Percentiles rank a stretch among this genome's conserved stretches.
Evolutionary conservation across 768 basidiomycete species (phyloP).

Genomic region (Dendrothele bispora): DNA sequence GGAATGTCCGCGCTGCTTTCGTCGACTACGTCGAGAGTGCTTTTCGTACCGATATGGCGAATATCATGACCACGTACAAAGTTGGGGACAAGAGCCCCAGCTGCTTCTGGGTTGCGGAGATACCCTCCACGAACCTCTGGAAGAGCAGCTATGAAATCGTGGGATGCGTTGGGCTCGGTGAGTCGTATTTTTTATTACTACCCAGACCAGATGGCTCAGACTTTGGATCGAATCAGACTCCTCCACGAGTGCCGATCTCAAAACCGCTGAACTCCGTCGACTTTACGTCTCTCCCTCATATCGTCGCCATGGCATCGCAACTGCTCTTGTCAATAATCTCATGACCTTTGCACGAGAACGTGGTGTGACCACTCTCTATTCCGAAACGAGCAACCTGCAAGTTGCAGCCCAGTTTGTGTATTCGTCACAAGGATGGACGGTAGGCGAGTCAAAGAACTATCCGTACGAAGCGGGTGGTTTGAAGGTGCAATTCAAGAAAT

Average conservation of each 20-base stretch:
- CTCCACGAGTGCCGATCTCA: background rate
- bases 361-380: background rate
- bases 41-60: background rate
- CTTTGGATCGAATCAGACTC: background rate
- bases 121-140: background rate
- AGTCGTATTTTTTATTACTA: no score
- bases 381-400: background rate
- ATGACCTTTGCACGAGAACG: background rate
- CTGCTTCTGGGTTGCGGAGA: background rate
- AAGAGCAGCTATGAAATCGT: background rate
- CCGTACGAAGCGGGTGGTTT: no score
- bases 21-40: background rate
- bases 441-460: no score
- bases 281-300: background rate
- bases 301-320: background rate
- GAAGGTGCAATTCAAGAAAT: no score
- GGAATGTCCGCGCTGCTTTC: background rate
- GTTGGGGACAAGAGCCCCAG: background rate
- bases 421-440: background rate
- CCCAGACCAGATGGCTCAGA: background rate
- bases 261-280: background rate
- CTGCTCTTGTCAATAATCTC: background rate
- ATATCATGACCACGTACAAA: background rate
- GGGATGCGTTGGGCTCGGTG: background rate
- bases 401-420: background rate